Base-by-base conservation (phyloP, 768 basidiomycete species). In the Boletus rex-veris region DNA sequence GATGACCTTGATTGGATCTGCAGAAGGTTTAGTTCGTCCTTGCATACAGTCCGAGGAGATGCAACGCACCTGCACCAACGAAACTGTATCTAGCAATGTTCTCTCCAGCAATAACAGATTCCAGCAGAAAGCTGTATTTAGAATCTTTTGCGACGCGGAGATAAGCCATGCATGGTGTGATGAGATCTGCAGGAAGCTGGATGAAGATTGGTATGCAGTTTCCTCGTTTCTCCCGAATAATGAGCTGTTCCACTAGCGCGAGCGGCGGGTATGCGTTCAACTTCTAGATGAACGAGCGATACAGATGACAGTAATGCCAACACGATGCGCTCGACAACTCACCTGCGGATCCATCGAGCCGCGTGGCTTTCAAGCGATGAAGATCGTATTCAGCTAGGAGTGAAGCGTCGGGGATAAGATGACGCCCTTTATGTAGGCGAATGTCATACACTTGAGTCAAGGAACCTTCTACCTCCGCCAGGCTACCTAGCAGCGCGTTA, bases 161-260 rank as follows among this genome's bases (percentile, higher is more conserved):
- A 71, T 98, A 99, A 7, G 97, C 95, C 75, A 93, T 89, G 67
- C 93, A 94, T 71, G 97, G 97, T 24, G 97, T 99, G 57, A 98
- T 81, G 57, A 98, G 84, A 68, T 99, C 97, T 43, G 93, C 95
- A 21, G 96, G 94, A 4, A 99, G 80, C 64, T 95, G 86, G 50
- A 96, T 82, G 72, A 83, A 98, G 60, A 99, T 81, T 19, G 96
- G 96, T 35, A 98, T 83, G 65, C 92, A 91, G 67, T 98, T 98
- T 67, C 94, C 94, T 52, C 75, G 79, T 71, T 92, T 90, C 69
- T 92, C 88, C 41, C 83, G 78, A 48, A 89, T 75, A 53, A 95
- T 84, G 55, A 94, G 80, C 58, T 80, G 80, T 70, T 92, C 87
- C 47, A 94, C 81, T 24, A 77, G 77, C n/a, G 83, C 78, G 33